Base-by-base conservation (phyloP, 108 stramenopile genomes). In the Pelagomonas calceolata region DNA sequence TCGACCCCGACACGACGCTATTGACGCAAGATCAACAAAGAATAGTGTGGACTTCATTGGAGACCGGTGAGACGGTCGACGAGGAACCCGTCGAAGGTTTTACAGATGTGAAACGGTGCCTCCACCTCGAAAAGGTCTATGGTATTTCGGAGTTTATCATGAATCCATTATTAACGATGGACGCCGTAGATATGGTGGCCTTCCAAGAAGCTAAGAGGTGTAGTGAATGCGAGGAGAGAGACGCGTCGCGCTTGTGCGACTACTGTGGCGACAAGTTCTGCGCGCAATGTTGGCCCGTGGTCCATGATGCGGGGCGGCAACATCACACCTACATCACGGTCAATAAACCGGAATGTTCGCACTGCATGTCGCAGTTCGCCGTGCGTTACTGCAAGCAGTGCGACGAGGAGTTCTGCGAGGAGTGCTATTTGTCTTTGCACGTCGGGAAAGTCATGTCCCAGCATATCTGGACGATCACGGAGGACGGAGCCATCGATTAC, bases 211-310 rank as follows among this genome's bases (percentile, higher is more conserved):
- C 30, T 10, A 30, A 43, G 18, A 30, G 31, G 31, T 69, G 69
- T 46, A 9, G 12, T 46, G 69, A 69, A 12, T 69, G 69, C 69
- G 69, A 69, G 46, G n/a, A 9, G 43, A 32, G 31, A 31, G 69
- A 69, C 30, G 43, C 69, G n/a, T 33, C 43, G 4, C 43, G 69
- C 44, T 21, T 69, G 26, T 69, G 69, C 46, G 46, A 69, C 46
- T 31, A 69, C 30, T 69, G 69, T 46, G 69, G 69, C 30, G 69
- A 69, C 69, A 30, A 69, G 45, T 69, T 46, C 46, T 69, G 69
- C 46, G 46, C 45, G 3, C 0, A 14, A 4, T 69, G 69, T 31
- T 69, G 31, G 29, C 46, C 43, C 46, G 3, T 17, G 31, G 69
- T 45, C 44, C 69, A 69, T 46, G 69, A 30, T 21, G 69, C 46